Conservation (phyloP, 768 basidiomycete species). For the Pulveroboletus sp. region DNA sequence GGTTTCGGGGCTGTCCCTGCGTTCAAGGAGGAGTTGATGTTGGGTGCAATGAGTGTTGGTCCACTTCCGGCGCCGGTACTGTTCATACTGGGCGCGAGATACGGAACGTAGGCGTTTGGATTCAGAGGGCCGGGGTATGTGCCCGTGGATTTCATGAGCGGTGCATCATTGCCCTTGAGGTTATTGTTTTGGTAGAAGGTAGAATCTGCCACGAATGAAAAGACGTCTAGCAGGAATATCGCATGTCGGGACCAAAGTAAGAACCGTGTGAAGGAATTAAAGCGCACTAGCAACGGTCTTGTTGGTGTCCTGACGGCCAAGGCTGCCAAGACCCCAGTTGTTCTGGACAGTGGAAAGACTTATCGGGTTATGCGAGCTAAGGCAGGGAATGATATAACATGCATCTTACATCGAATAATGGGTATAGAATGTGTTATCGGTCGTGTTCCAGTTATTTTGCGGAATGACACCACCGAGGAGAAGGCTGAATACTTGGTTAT, state of each 20-base stretch:
- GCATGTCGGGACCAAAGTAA: background rate
- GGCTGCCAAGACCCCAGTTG: constrained; percentile 60
- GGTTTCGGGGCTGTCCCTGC: constrained; percentile 29
- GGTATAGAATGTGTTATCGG: constrained; percentile 53
- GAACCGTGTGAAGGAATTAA: background rate
- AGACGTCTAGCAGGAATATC: constrained; percentile 47
- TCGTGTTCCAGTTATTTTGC: constrained; percentile 43
- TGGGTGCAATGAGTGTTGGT: constrained; percentile 33
- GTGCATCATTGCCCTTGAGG: too few relatives aligned
- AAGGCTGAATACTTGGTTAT: constrained; percentile 46
- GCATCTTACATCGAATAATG: constrained; percentile 54
- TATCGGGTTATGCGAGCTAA: too few relatives aligned
- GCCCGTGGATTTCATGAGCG: constrained; percentile 40
- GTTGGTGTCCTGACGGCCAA: constrained; percentile 57
- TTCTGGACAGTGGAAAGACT: constrained; percentile 49
- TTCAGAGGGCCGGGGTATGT: constrained; percentile 43
- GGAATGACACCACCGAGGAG: constrained; percentile 46
- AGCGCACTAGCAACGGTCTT: constrained; percentile 29
- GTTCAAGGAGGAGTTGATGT: constrained; percentile 33
- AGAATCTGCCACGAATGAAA: constrained; percentile 44
- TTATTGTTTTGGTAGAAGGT: constrained; percentile 42
- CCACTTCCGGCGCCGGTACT: constrained; percentile 40
- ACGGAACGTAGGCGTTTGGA: constrained; percentile 36
- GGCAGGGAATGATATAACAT: too few relatives aligned
- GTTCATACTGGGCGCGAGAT: constrained; percentile 35